A percentile compares a stretch with the other conserved stretches of the same genome.
phyloP scores from a whole-genome alignment of 2,329 filamentous ascomycete genomes.

The Ophiostoma triangulosporum region DNA sequence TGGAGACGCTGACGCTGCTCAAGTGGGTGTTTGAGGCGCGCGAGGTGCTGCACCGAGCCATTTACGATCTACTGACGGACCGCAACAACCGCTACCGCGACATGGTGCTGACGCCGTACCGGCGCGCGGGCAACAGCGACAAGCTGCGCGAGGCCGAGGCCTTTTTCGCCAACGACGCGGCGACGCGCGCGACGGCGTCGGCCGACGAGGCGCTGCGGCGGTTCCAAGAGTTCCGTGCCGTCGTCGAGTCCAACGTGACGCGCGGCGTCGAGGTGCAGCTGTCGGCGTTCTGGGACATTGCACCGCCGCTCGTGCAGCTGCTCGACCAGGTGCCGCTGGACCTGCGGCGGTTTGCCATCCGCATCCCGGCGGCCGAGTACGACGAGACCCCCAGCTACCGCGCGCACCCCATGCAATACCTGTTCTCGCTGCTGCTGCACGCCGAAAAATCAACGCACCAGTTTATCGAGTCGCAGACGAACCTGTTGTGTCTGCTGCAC shows the following conservation, averaged over 20 bases:
- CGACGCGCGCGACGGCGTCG: slow-evolving; percentile 56
- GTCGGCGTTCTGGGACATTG: slow-evolving; percentile 95
- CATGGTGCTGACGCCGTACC: slow-evolving; percentile 72
- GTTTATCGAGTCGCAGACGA: slow-evolving; percentile 91
- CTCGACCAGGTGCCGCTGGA: slow-evolving; percentile 62
- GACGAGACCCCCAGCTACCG: slow-evolving; percentile 76
- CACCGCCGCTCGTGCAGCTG: slow-evolving; percentile 63
- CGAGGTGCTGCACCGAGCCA: slow-evolving; percentile 73
- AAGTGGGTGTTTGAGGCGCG: slow-evolving; percentile 96
- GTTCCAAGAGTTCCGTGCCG: slow-evolving; percentile 59
- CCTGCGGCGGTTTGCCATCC: slow-evolving; percentile 49
- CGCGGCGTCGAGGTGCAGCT: slow-evolving; percentile 84
- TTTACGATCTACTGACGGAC: slow-evolving; percentile 73
- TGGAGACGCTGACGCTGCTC: slow-evolving; percentile 85
- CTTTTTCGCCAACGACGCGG: slow-evolving; percentile 72
- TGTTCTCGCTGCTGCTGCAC: slow-evolving; percentile 73
- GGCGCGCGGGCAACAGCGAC: slow-evolving; percentile 57
- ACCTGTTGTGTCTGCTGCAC: slow-evolving; percentile 77
- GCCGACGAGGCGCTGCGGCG: slow-evolving; percentile 60
- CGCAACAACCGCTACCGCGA: slow-evolving; percentile 77
- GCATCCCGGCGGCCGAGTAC: slow-evolving; percentile 67
- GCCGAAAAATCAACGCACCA: slow-evolving; percentile 89
- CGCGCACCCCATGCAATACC: slow-evolving; percentile 74
- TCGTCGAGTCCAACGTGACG: slow-evolving; percentile 73
- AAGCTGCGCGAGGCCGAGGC: slow-evolving; percentile 66